Conservation (phyloP, 495 filamentous ascomycete genomes). For the Tuber melanosporum region DNA sequence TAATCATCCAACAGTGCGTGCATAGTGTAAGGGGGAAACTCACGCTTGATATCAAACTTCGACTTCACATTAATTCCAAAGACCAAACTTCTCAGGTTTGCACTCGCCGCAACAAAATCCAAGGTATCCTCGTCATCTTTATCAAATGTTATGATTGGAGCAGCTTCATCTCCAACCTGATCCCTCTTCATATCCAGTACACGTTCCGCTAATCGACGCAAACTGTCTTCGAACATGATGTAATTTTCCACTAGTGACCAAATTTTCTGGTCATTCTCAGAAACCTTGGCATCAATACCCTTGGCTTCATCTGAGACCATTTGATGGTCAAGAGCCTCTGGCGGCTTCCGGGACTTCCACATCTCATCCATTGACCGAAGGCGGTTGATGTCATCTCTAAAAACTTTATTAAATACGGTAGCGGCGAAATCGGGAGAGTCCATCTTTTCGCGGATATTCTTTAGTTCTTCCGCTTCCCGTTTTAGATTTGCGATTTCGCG, state of each 20-base stretch:
- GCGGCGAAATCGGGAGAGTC: conserved; percentile 70
- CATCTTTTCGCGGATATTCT: conserved; percentile 74
- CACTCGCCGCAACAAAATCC: conserved; percentile 86
- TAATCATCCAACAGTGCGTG: background rate
- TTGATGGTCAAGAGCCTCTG: conserved; percentile 64
- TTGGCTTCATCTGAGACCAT: conserved; percentile 48
- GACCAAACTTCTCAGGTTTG: conserved; percentile 75
- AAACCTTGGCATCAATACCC: conserved; percentile 50
- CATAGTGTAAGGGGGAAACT: conserved; percentile 23
- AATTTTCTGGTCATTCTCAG: conserved; percentile 62
- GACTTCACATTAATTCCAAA: conserved; percentile 84
- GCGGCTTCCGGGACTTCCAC: conserved; percentile 80
- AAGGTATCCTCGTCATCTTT: conserved; percentile 95
- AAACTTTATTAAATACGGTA: conserved; percentile 89
- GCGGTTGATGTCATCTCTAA: conserved; percentile 74
- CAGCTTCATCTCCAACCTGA: conserved; percentile 46
- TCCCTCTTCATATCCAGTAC: conserved; percentile 55
- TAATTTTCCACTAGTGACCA: conserved; percentile 81
- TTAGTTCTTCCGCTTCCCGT: conserved; percentile 73
- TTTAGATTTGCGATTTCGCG: conserved; percentile 80
- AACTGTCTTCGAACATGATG: conserved; percentile 75
- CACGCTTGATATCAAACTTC: conserved; percentile 91
- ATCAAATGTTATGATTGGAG: conserved; percentile 75
- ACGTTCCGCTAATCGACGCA: conserved; percentile 68
- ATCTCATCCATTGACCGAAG: conserved; percentile 87